Evolutionary conservation across 179 eudicot genomes (phyloP).

Genomic region (Amaranthus tricolor): DNA sequence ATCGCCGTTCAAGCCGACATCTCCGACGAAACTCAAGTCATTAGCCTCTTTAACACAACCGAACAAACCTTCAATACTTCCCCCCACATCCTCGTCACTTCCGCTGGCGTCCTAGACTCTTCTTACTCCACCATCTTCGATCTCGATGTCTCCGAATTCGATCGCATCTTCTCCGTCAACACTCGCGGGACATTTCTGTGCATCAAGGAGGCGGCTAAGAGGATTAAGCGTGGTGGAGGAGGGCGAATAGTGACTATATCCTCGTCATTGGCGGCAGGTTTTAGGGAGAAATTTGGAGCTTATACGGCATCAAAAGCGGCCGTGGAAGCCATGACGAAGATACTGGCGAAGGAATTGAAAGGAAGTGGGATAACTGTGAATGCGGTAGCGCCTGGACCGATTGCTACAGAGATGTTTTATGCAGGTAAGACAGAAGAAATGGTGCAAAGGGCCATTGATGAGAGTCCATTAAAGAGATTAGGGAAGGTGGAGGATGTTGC

Average conservation of each 20-base stretch:
- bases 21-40: conserved; percentile 50
- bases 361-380: conserved; percentile 70
- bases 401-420: conserved; percentile 58
- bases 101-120: conserved; percentile 43
- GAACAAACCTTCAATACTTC: conserved; percentile 36
- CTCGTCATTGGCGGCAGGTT: conserved; percentile 36
- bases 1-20: conserved; percentile 50
- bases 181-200: conserved; percentile 48
- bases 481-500: conserved; percentile 52
- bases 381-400: conserved; percentile 62
- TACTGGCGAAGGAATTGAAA: conserved; percentile 62
- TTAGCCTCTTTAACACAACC: conserved; percentile 49
- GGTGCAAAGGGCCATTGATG: conserved; percentile 30
- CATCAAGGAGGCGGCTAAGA: conserved; percentile 47
- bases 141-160: conserved; percentile 42
- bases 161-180: conserved; percentile 41
- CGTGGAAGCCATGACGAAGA: conserved; percentile 65
- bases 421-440: conserved; percentile 48
- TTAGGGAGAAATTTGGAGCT: conserved; percentile 38
- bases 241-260: conserved; percentile 55
- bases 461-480: conserved; percentile 43
- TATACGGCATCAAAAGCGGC: conserved; percentile 68
- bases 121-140: conserved; percentile 32
- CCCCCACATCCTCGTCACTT: conserved; percentile 56
- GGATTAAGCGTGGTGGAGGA: conserved; percentile 51